Conservation (phyloP, 768 basidiomycete genomes). For the Chalciporus sphaerocephalus region DNA sequence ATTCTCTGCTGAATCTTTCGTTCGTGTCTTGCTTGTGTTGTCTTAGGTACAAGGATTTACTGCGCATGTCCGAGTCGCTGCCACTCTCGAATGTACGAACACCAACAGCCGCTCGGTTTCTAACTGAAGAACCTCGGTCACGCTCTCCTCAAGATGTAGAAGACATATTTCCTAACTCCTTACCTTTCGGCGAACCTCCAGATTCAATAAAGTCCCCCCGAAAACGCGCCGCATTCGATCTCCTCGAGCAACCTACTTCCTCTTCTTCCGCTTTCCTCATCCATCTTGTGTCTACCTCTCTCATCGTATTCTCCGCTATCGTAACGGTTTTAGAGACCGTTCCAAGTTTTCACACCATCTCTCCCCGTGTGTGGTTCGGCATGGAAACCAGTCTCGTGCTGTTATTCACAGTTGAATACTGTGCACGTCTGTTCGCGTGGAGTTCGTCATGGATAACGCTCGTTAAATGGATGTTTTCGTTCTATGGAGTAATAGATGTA, state of each 20-base stretch:
- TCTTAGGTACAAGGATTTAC: neutral
- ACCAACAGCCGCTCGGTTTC: slow-evolving; percentile 33
- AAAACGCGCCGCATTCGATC: slow-evolving; percentile 61
- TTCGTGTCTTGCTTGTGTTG: too few relatives aligned
- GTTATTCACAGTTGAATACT: slow-evolving; percentile 83
- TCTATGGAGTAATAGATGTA: slow-evolving; percentile 83
- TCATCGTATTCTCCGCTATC: slow-evolving; percentile 71
- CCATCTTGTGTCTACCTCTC: slow-evolving; percentile 63
- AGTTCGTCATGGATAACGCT: slow-evolving; percentile 60
- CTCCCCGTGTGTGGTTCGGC: slow-evolving; percentile 77
- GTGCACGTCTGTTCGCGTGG: slow-evolving; percentile 70
- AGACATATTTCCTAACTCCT: slow-evolving; percentile 37
- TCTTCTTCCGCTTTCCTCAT: slow-evolving; percentile 72
- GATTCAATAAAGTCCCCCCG: slow-evolving; percentile 38
- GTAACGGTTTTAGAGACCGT: slow-evolving; percentile 80
- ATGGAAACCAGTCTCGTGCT: slow-evolving; percentile 81
- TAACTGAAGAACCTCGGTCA: slow-evolving; percentile 39
- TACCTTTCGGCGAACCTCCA: slow-evolving; percentile 33
- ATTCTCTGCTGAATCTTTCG: too few relatives aligned
- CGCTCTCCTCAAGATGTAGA: slow-evolving; percentile 34
- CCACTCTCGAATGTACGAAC: slow-evolving; percentile 27
- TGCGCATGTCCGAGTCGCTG: slow-evolving; percentile 29
- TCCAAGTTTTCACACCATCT: slow-evolving; percentile 66
- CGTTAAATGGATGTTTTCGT: slow-evolving; percentile 66
- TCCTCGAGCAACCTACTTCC: slow-evolving; percentile 78